Percentiles rank a stretch among this genome's conserved stretches.
Evolutionary conservation across 805 yeast species (phyloP).

Genomic region (Monosporozyma yasuniensis): DNA sequence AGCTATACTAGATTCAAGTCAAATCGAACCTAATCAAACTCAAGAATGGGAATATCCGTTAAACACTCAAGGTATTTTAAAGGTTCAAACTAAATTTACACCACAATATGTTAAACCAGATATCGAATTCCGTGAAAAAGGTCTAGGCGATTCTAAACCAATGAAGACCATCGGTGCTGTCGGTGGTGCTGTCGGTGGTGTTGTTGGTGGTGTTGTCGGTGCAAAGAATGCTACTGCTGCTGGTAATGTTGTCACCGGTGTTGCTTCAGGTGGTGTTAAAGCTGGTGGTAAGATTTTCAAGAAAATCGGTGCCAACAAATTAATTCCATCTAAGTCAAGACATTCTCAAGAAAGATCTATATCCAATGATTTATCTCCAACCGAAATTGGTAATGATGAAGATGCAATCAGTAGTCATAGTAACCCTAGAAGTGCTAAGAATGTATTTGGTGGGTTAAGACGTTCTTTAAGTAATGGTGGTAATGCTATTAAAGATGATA

Average conservation of each 20-base stretch:
- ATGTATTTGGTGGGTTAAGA: neutral
- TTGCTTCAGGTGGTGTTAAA: conserved; percentile 39
- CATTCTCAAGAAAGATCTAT: conserved; percentile 4
- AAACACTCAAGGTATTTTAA: conserved; percentile 58
- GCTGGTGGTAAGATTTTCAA: conserved; percentile 39
- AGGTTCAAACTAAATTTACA: conserved; percentile 43
- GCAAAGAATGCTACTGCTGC: conserved; percentile 33
- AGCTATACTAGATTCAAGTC: conserved; percentile 40
- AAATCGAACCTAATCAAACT: conserved; percentile 38
- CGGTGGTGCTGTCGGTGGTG: conserved; percentile 34
- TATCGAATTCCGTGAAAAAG: conserved; percentile 36
- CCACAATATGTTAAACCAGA: conserved; percentile 66
- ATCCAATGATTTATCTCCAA: neutral
- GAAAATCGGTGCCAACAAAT: conserved; percentile 27
- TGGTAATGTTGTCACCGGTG: conserved; percentile 32
- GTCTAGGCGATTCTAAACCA: conserved; percentile 36
- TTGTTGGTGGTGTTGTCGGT: conserved; percentile 32
- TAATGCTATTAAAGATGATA: neutral
- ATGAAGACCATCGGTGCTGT: conserved; percentile 36
- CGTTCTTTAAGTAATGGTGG: neutral
- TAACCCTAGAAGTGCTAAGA: neutral
- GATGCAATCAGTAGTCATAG: conserved; percentile 37
- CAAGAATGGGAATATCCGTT: conserved; percentile 42
- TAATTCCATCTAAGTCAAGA: conserved; percentile 5
- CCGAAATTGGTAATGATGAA: conserved; percentile 27